Percentiles rank a stretch among this genome's conserved stretches.
Conservation (phyloP, 2,329 filamentous ascomycete species). For the Orbilia blumenaviensis region DNA sequence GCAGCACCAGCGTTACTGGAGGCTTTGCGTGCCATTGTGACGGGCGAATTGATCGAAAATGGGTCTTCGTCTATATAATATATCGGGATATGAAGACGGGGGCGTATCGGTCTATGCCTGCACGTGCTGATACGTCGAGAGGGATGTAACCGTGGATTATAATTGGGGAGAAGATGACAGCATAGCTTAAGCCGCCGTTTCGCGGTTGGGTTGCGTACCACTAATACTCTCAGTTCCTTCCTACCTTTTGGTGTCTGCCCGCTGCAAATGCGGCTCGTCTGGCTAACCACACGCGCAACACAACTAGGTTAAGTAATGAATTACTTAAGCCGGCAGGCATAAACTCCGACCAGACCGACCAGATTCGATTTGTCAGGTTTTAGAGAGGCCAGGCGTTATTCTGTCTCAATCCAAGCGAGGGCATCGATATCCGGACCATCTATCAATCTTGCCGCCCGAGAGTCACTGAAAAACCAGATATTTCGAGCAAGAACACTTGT, state of each 20-base stretch:
- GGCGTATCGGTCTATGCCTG: slow-evolving; percentile 4
- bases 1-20: slow-evolving; percentile 35
- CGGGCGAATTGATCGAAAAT: neutral
- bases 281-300: slow-evolving; percentile 44
- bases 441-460: neutral
- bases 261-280: slow-evolving; percentile 15
- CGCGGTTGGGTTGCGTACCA: slow-evolving; percentile 42
- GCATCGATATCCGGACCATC: neutral
- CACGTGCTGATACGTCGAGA: slow-evolving; percentile 15
- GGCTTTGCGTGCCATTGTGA: slow-evolving; percentile 52
- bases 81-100: neutral
- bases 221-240: neutral
- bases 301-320: neutral
- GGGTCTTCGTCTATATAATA: neutral
- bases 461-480: neutral
- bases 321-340: slow-evolving; percentile 33
- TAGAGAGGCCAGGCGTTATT: neutral
- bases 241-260: neutral
- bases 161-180: slow-evolving; percentile 49
- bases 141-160: slow-evolving; percentile 21
- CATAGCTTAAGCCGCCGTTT: slow-evolving; percentile 43
- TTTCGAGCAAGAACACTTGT: neutral
- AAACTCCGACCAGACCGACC: slow-evolving; percentile 9
- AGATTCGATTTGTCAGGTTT: slow-evolving; percentile 20
- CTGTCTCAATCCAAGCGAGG: neutral